Conservation (phyloP, 441 rosid genomes). For the Macaranga tanarius region DNA sequence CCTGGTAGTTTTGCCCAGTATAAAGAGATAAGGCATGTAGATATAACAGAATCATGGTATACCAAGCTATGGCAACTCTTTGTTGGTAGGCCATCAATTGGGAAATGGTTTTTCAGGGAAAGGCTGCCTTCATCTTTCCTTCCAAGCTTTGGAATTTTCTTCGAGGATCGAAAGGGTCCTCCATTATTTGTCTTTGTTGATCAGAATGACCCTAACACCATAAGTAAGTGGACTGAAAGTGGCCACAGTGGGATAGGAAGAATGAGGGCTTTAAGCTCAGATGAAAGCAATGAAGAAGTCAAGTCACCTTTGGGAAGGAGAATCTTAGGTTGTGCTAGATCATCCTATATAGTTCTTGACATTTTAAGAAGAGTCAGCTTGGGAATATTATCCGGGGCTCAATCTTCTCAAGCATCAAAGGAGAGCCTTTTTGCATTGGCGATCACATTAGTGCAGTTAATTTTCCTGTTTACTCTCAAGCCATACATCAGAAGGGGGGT, state of each 20-base stretch:
- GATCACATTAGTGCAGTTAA: conserved; percentile 42
- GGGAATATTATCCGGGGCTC: conserved; percentile 43
- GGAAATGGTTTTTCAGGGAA: conserved; percentile 55
- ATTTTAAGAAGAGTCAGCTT: conserved; percentile 44
- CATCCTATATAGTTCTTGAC: conserved; percentile 47
- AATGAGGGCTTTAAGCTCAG: conserved; percentile 51
- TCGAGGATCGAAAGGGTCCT: conserved; percentile 52
- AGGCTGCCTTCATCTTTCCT: conserved; percentile 44
- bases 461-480: conserved; percentile 36
- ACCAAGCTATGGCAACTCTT: conserved; percentile 37
- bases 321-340: conserved; percentile 51
- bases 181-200: conserved; percentile 36
- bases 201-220: conserved; percentile 38
- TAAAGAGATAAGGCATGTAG: conserved; percentile 42
- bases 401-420: conserved; percentile 29
- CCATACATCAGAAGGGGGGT: conserved; percentile 47
- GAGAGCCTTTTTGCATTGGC: conserved; percentile 39
- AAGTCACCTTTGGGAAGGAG: conserved; percentile 27
- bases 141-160: conserved; percentile 41
- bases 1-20: conserved; percentile 40
- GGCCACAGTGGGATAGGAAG: conserved; percentile 50
- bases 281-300: conserved; percentile 47
- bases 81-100: conserved; percentile 36
- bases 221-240: conserved; percentile 43
- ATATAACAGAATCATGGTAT: conserved; percentile 34